Evolutionary conservation across 202 grass and related monocot genomes (phyloP).

Genomic region (Eragrostis tef): DNA sequence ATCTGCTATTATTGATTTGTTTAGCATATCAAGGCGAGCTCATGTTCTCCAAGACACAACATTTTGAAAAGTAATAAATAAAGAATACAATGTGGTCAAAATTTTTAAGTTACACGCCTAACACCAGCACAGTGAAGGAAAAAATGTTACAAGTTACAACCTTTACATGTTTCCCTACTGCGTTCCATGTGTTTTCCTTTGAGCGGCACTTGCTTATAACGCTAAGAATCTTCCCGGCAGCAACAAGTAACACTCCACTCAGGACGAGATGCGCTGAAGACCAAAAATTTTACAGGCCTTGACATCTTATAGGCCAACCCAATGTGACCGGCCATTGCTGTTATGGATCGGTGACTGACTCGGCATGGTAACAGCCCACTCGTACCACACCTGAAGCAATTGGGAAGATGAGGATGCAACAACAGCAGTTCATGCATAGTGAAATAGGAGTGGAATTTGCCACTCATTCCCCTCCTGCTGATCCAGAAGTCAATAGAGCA

Average conservation of each 20-base stretch:
- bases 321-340: constrained; percentile 89
- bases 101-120: neutral
- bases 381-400: constrained; percentile 85
- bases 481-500: too few relatives aligned
- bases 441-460: too few relatives aligned
- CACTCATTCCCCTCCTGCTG: too few relatives aligned
- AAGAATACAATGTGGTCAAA: constrained; percentile 18
- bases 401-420: neutral
- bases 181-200: constrained; percentile 5
- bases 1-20: neutral
- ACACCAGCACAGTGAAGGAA: neutral
- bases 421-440: neutral
- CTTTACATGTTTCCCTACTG: neutral
- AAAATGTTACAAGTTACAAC: neutral
- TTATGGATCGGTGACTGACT: constrained; percentile 82
- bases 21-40: neutral
- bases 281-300: neutral
- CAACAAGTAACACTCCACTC: neutral
- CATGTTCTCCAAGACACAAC: neutral
- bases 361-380: constrained; percentile 80
- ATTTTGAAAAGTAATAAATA: neutral
- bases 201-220: constrained; percentile 9
- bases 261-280: neutral
- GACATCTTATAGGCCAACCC: constrained; percentile 77
- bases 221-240: constrained; percentile 11